phyloP scores from a whole-genome alignment of 1,284 basidiomycete genomes.

The Ganoderma lingzhi region DNA sequence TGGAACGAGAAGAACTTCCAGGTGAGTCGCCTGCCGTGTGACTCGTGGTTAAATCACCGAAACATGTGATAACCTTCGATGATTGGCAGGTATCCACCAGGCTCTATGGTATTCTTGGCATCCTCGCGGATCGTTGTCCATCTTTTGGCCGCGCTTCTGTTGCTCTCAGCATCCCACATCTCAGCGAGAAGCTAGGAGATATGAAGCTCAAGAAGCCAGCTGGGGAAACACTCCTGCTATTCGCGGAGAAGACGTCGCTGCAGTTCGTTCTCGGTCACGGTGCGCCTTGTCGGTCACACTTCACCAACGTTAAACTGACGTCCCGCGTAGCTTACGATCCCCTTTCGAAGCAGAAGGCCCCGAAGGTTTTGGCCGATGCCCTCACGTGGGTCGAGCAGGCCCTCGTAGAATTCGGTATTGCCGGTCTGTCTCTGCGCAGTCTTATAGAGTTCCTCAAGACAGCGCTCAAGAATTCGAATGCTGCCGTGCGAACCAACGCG shows the following conservation, averaged over 20 bases:
- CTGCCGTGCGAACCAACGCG: slow-evolving; percentile 93
- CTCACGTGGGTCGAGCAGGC: slow-evolving; percentile 90
- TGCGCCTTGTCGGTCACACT: slow-evolving; percentile 43
- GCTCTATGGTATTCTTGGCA: slow-evolving; percentile 79
- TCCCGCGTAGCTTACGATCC: slow-evolving; percentile 82
- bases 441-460: slow-evolving; percentile 93
- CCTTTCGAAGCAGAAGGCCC: slow-evolving; percentile 93
- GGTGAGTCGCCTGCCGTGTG: slow-evolving; percentile 51
- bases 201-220: slow-evolving; percentile 97
- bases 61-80: slow-evolving; percentile 10
- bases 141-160: slow-evolving; percentile 89
- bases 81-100: slow-evolving; percentile 82
- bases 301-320: not conserved
- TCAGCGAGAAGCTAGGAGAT: slow-evolving; percentile 97
- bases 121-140: slow-evolving; percentile 82
- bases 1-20: slow-evolving; percentile 99
- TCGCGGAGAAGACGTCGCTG: slow-evolving; percentile 93
- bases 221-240: slow-evolving; percentile 85
- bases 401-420: slow-evolving; percentile 93
- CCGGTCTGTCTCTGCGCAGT: slow-evolving; percentile 83
- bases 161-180: slow-evolving; percentile 84
- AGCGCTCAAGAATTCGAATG: slow-evolving; percentile 93
- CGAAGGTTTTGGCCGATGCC: slow-evolving; percentile 95
- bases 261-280: slow-evolving; percentile 96
- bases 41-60: slow-evolving; percentile 7